Percentiles rank a stretch among this genome's conserved stretches.
Evolutionary conservation across 441 rosid species (phyloP).

Genomic region (Adansonia rubrostipa): DNA sequence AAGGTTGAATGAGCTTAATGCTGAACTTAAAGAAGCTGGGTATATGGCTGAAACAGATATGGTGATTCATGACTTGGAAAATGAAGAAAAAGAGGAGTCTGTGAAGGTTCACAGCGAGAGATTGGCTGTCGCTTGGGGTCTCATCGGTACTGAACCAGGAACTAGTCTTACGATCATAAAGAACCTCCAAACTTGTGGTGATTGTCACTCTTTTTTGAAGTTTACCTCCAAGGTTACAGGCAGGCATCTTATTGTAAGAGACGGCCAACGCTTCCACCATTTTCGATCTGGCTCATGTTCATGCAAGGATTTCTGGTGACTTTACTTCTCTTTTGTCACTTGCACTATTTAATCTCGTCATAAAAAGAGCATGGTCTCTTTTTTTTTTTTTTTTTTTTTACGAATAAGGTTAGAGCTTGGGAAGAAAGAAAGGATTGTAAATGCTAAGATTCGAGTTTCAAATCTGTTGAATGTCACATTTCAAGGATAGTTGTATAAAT

Average conservation of each 20-base stretch:
- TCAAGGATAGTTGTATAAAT: too few species aligned
- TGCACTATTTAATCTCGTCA: not conserved
- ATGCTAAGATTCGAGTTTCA: too few species aligned
- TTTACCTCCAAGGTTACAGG: slow-evolving; percentile 50
- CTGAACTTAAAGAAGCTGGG: slow-evolving; percentile 51
- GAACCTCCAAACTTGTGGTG: slow-evolving; percentile 58
- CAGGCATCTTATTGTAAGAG: slow-evolving; percentile 55
- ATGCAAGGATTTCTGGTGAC: slow-evolving; percentile 59
- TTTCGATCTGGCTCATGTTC: slow-evolving; percentile 56
- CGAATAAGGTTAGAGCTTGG: too few species aligned
- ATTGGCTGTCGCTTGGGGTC: slow-evolving; percentile 60
- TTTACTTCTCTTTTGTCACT: not conserved
- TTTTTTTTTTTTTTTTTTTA: not conserved
- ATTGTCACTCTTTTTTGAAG: slow-evolving; percentile 56
- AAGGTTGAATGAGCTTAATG: slow-evolving; percentile 56
- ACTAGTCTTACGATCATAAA: slow-evolving; percentile 54
- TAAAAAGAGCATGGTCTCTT: not conserved
- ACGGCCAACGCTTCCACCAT: slow-evolving; percentile 57
- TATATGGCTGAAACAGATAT: slow-evolving; percentile 46
- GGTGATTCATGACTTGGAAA: slow-evolving; percentile 52
- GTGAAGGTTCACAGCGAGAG: slow-evolving; percentile 56
- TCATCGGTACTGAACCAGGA: slow-evolving; percentile 46
- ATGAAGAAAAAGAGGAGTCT: slow-evolving; percentile 61
- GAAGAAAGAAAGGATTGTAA: too few species aligned
- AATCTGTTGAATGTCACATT: too few species aligned